Base-by-base conservation (phyloP, 805 yeast species). In the Wickerhamomyces queroliae region DNA sequence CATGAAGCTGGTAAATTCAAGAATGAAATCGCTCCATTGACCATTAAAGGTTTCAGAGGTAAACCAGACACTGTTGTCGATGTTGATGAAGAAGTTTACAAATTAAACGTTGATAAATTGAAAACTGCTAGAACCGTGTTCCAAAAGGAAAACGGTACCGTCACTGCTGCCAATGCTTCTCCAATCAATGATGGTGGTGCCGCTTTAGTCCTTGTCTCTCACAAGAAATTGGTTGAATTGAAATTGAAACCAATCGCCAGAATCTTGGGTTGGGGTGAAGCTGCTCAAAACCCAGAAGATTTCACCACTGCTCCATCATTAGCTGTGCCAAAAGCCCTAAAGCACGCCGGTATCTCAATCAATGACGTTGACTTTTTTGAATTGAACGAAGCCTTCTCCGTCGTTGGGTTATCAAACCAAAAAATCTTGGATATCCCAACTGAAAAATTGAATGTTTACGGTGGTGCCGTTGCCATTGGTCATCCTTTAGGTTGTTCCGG, bases 161-260 rank as follows among this genome's bases (percentile, higher is more conserved):
- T 93, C 45, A 91, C 99, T 29, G 98, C 96, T 20, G 95, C 97
- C 53, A 95, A 93, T 63, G 95, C 98, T 22, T 88, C 97, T 22
- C 88, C 95, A 58, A 73, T 93, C 56, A 93, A 91, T 64, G 99
- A 93, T 64, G 99, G 99, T 67, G 98, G 88, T 62, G 96, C 98
- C 40, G 98, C 98, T 36, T 78, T 93, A 28, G 71, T 93, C 33
- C 74, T 93, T 50, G 93, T 88, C 38, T 84, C 95, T 43, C 97
- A 78, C 60, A 69, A 69, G 47, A 89, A 90, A 70, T 73, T 90
- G 55, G 78, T 79, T 62, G 96, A 90, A 73, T 77, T 89, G 53
- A 83, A 83, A 34, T 70, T 93, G 59, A 88, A 72, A 61, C 99
- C 99, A 48, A 62, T 93, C 46, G 98, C 96, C 44, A 79, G 80